These are phyloP conservation scores for Zhuliangozyma blackwelliae DNA, from an alignment of 1,139 yeast species.

Conservation along the genomic window DNA sequence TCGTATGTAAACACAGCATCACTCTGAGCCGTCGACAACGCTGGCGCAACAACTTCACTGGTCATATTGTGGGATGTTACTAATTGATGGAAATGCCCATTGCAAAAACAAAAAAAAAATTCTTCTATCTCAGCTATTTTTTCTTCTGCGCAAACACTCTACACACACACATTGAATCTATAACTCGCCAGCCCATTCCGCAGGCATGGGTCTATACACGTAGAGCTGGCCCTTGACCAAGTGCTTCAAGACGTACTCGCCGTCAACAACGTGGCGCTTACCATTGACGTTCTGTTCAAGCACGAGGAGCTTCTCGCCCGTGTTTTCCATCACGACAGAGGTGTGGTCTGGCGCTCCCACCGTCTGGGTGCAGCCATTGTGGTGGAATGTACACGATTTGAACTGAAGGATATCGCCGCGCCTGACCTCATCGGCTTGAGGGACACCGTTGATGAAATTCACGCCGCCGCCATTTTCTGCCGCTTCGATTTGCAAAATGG, in stretches of 20 bases:
- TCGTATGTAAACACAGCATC: constrained; percentile 46
- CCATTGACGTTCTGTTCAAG: constrained; percentile 62
- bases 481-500: constrained; percentile 35
- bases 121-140: no score
- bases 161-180: background rate
- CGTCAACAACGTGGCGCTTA: constrained; percentile 43
- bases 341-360: constrained; percentile 70
- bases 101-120: no score
- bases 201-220: constrained; percentile 54
- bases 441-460: constrained; percentile 13
- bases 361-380: constrained; percentile 22
- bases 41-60: constrained; percentile 41
- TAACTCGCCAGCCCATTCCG: constrained; percentile 44
- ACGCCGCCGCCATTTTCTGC: constrained; percentile 19
- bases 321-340: constrained; percentile 46
- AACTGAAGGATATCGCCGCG: constrained; percentile 43
- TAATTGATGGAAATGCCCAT: no score
- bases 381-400: constrained; percentile 40
- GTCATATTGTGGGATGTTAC: background rate
- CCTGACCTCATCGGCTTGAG: constrained; percentile 33
- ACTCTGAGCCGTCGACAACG: constrained; percentile 58
- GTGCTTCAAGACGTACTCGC: constrained; percentile 39
- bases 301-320: constrained; percentile 32
- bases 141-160: background rate
- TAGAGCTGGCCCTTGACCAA: constrained; percentile 46